Base-by-base conservation (phyloP, 805 yeast genomes). In the Schwanniomyces vanrijiae region DNA sequence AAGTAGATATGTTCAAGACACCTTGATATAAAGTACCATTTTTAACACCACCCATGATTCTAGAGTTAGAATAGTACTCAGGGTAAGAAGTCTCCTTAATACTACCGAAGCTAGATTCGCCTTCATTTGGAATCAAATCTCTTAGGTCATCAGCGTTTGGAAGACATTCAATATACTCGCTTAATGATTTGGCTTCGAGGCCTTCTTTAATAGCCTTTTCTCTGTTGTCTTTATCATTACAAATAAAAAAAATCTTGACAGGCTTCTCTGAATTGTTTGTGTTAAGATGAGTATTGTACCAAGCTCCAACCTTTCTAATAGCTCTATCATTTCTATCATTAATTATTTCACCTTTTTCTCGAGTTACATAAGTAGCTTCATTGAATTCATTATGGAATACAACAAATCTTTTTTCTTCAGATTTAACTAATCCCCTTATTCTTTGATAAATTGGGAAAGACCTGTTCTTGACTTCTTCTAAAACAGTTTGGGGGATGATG, bases 371-470 rank as follows among this genome's bases (percentile, higher is more conserved):
- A 0, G 97, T 89, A 8, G 77, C 80, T 52, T 81, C 80, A 55
- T 80, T 80, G 66, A 90, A 94, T 66, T 92, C 98, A 68, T 94
- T 94, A 68, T 94, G 97, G 67, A 88, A 94, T 2, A 94, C 94
- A 31, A 88, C 81, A 59, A 90, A 89, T 50, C 97, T 75, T 66
- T 94, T 94, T 33, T 80, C 87, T 44, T 84, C 89, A 39, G 80
- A 75, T 55, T 88, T 85, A 25, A 88, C 83, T 16, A 94, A 70
- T 2, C 87, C 80, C 58, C 97, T 78, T 41, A 92, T 67, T 61
- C 99, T 78, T 58, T 88, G 83, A 64, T 91, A 94, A 16, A 92
- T 84, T 3, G 99, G 96, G 59, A 84, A 81, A 43, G 96, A 88
- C 59, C 85, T 77, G 62, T 90, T 90, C 53, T 89, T 81, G 8